These are phyloP conservation scores for Suhomyces anneliseae DNA, from an alignment of 1,139 yeast species.

Conservation along the genomic window DNA sequence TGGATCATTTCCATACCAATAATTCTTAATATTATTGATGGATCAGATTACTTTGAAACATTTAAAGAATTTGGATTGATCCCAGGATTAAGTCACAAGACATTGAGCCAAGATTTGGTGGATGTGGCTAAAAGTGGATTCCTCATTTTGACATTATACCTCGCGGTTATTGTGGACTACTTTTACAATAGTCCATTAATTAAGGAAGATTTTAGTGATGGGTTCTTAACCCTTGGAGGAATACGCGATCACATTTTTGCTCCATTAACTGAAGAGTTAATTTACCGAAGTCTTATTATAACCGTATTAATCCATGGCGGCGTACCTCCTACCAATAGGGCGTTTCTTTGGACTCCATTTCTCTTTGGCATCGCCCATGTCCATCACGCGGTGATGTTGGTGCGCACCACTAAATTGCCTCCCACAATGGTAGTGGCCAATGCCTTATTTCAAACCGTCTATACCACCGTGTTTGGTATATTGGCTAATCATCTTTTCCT, in stretches of 20 bases:
- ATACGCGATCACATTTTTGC: constrained; percentile 72
- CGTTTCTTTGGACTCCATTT: constrained; percentile 55
- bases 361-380: constrained; percentile 90
- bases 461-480: constrained; percentile 81
- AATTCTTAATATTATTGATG: constrained; percentile 5
- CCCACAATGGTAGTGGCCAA: constrained; percentile 36
- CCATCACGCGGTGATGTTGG: constrained; percentile 73
- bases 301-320: constrained; percentile 36
- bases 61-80: constrained; percentile 25
- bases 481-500: constrained; percentile 63
- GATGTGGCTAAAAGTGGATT: constrained; percentile 26
- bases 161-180: constrained; percentile 59
- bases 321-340: constrained; percentile 22
- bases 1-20: constrained; percentile 30
- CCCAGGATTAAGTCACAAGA: constrained; percentile 26
- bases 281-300: constrained; percentile 66
- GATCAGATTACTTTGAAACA: constrained; percentile 9
- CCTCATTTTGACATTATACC: constrained; percentile 46
- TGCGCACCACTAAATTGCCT: constrained; percentile 26
- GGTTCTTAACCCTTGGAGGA: constrained; percentile 45
- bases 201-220: constrained; percentile 20
- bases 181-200: constrained; percentile 7
- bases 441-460: constrained; percentile 59
- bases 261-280: constrained; percentile 84
- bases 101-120: constrained; percentile 23